Base-by-base conservation (phyloP, 2,329 filamentous ascomycete genomes). In the Aspergillus aculeatus region DNA sequence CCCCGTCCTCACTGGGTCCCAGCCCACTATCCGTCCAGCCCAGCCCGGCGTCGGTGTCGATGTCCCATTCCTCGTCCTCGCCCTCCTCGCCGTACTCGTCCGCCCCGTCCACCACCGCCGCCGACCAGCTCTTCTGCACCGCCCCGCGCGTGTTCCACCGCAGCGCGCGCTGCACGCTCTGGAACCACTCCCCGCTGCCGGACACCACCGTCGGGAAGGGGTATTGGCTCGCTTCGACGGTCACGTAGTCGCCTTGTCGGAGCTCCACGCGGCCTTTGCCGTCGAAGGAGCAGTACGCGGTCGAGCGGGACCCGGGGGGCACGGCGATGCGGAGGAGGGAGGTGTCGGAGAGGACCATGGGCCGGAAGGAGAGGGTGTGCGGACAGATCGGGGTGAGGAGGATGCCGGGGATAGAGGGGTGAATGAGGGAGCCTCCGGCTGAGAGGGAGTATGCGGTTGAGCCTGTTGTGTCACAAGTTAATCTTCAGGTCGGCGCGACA, bases 361-460 rank as follows among this genome's bases (percentile, higher is more conserved):
- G 95, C 10, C 95, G 87, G 85, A 99, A 99, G 14, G 92, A 96
- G 16, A 99, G 83, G 0, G 94, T 98, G 73, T 99, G 95, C 9
- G 95, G 95, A 77, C 95, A 99, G 76, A 99, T 98, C 21, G 95
- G 95, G 0, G 95, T 99, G 57, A 99, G 86, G 47, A 98, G 87
- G 68, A 99, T 97, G 68, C 93, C 95, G 14, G 95, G 95, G 62
- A 99, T 96, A 72, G 96, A 94, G 0, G 95, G 95, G 74, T 98
- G 94, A 59, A 98, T 94, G 50, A 99, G 88, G 23, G 92, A 96
- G 68, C 95, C 95, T 62, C 95, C 95, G 16, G 95, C 95, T 11
- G 93, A 97, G 31, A 99, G 87, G 2, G 93, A 97, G 76, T 99
- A 99, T 31, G 95, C 95, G 3, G 95, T 99, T 60, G 89, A 92